Conservation (phyloP, 2,329 filamentous ascomycete species). For the Westerdykella ornata region DNA sequence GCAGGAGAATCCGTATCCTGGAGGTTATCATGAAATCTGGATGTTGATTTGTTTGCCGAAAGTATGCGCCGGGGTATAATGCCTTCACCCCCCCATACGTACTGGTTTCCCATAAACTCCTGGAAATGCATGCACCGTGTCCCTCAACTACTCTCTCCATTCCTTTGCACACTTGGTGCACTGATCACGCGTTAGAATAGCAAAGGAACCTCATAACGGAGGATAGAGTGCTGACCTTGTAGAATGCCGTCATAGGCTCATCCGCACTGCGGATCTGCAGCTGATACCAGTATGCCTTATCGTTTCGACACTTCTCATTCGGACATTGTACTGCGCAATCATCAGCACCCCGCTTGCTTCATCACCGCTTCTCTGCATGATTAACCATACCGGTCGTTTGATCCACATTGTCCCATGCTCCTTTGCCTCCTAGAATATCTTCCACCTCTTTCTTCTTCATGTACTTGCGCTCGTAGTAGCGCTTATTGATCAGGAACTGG, state of each 20-base stretch:
- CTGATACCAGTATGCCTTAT: constrained; percentile 88
- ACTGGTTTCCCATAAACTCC: neutral
- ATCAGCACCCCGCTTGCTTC: constrained; percentile 1
- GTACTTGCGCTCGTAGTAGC: constrained; percentile 70
- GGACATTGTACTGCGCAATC: constrained; percentile 65
- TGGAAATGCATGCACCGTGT: neutral
- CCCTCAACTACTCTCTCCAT: constrained; percentile 36
- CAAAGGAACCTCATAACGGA: neutral
- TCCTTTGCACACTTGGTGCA: constrained; percentile 42
- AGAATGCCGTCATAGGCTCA: constrained; percentile 97
- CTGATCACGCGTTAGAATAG: constrained; percentile 11
- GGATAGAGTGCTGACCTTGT: constrained; percentile 54
- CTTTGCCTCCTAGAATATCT: constrained; percentile 81
- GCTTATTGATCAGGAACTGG: constrained; percentile 71
- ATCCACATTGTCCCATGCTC: constrained; percentile 86
- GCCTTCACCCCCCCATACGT: neutral
- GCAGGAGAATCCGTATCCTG: constrained; percentile 5
- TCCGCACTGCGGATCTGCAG: constrained; percentile 97
- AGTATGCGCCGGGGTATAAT: constrained; percentile 1
- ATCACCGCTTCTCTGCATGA: neutral
- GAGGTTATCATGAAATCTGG: constrained; percentile 5
- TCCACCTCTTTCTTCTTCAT: constrained; percentile 85
- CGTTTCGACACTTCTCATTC: constrained; percentile 69
- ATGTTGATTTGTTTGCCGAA: constrained; percentile 1
- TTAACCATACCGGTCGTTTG: constrained; percentile 56